A percentile compares a stretch with the other conserved stretches of the same genome.
Conservation (phyloP, 495 filamentous ascomycete species). For the Talaromyces nanjingensis region DNA sequence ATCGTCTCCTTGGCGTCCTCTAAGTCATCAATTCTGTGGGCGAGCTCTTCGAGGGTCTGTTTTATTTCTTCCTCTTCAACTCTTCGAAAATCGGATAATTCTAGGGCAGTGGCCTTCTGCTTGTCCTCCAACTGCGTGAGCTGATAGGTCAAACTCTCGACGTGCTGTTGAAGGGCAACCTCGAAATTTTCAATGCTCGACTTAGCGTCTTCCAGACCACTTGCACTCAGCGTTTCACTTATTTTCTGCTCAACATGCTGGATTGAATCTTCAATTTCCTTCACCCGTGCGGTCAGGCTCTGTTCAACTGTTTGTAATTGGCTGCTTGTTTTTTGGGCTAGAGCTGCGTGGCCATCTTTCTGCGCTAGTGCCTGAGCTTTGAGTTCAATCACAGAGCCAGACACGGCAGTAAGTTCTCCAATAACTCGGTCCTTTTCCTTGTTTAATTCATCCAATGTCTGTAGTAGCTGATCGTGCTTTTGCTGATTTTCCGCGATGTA, state of each 20-base stretch:
- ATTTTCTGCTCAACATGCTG: slow-evolving; percentile 13
- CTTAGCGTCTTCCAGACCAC: background rate
- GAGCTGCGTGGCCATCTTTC: background rate
- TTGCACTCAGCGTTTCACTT: background rate
- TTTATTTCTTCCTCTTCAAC: background rate
- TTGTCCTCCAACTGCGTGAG: background rate
- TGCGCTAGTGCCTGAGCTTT: background rate
- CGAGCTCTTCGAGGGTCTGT: background rate
- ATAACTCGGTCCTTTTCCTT: slow-evolving; percentile 8
- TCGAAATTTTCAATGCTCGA: background rate
- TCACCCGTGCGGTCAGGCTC: slow-evolving; percentile 7
- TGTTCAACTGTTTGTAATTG: background rate
- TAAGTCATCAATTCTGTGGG: background rate
- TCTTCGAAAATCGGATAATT: background rate
- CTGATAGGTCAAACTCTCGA: background rate
- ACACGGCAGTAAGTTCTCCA: background rate
- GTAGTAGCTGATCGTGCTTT: background rate
- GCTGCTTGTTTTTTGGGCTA: background rate
- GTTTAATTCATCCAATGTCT: slow-evolving; percentile 7
- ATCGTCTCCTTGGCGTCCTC: background rate
- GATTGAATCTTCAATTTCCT: slow-evolving; percentile 13
- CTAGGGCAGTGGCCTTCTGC: background rate
- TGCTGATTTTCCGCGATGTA: background rate
- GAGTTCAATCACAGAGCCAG: slow-evolving; percentile 5
- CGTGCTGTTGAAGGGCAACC: slow-evolving; percentile 2